Conservation (phyloP, 2,329 filamentous ascomycete species). For the Penicillium sp. region DNA sequence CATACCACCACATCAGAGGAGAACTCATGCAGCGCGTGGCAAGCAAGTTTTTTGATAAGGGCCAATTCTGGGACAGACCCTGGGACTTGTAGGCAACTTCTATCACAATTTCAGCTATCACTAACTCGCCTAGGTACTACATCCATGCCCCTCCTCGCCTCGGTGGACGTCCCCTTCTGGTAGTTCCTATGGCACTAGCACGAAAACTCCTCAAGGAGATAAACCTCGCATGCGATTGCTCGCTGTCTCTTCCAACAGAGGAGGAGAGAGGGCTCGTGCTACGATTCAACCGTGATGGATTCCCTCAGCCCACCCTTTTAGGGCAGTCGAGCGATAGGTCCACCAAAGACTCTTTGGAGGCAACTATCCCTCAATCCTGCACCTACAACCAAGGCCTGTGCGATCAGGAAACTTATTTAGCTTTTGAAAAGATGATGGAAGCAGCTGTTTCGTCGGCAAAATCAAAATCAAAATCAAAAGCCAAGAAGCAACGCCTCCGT, state of each 20-base stretch:
- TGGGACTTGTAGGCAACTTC: constrained; percentile 76
- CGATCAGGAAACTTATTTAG: constrained; percentile 20
- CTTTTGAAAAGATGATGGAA: constrained; percentile 55
- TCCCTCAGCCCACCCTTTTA: constrained; percentile 71
- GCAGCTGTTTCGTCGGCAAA: constrained; percentile 56
- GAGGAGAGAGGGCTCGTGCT: constrained; percentile 63
- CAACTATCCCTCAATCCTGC: constrained; percentile 34
- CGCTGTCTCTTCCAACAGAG: constrained; percentile 63
- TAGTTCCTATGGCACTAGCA: constrained; percentile 72
- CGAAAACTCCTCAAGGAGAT: constrained; percentile 67
- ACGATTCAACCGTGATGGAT: constrained; percentile 64
- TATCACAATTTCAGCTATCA: neutral
- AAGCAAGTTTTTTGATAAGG: constrained; percentile 45
- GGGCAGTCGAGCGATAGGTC: constrained; percentile 58
- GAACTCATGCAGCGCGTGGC: constrained; percentile 40
- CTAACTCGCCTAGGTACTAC: constrained; percentile 63
- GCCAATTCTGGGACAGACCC: constrained; percentile 56
- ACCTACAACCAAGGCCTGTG: neutral
- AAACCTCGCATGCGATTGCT: constrained; percentile 58
- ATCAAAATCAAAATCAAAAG: constrained; percentile 55
- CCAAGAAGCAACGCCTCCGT: constrained; percentile 56
- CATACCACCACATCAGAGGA: constrained; percentile 48
- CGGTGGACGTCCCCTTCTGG: constrained; percentile 61
- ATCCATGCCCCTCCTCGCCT: constrained; percentile 58
- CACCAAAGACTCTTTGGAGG: constrained; percentile 44